These are phyloP conservation scores for Podospora comata DNA, from an alignment of 495 filamentous ascomycete genomes.

Conservation along the genomic window DNA sequence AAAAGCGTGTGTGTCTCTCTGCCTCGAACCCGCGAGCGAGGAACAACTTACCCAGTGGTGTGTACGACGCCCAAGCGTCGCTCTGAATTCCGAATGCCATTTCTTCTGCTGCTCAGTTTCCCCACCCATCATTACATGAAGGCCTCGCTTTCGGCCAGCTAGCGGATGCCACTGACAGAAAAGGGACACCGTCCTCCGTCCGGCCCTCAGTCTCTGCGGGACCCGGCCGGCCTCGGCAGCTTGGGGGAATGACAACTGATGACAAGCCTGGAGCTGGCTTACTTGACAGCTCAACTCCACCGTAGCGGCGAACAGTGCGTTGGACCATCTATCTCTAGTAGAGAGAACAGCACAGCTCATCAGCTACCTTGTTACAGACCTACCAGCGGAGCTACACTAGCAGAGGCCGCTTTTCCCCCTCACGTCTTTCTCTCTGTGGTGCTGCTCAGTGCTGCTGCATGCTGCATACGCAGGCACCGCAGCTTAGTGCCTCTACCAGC, in stretches of 20 bases:
- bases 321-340: conserved; percentile 4
- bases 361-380: too few relatives aligned
- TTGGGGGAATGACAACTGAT: conserved; percentile 14
- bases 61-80: conserved; percentile 13
- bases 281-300: conserved; percentile 13
- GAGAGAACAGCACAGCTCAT: too few relatives aligned
- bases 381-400: not conserved
- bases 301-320: conserved; percentile 1
- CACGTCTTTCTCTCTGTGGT: not conserved
- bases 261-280: not conserved
- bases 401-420: conserved; percentile 3
- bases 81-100: not conserved
- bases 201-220: not conserved
- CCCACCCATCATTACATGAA: conserved; percentile 4
- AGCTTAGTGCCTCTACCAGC: not conserved
- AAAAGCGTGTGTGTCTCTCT: conserved; percentile 7
- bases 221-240: not conserved
- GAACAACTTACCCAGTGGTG: conserved; percentile 17
- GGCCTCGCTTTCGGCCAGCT: not conserved
- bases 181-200: not conserved
- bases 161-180: conserved; percentile 5
- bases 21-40: conserved; percentile 15
- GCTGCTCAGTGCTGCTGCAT: not conserved
- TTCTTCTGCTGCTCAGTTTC: conserved; percentile 15
- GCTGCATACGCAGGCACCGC: not conserved